Conservation (phyloP, 495 filamentous ascomycete species). For the Delitschia confertaspora region DNA sequence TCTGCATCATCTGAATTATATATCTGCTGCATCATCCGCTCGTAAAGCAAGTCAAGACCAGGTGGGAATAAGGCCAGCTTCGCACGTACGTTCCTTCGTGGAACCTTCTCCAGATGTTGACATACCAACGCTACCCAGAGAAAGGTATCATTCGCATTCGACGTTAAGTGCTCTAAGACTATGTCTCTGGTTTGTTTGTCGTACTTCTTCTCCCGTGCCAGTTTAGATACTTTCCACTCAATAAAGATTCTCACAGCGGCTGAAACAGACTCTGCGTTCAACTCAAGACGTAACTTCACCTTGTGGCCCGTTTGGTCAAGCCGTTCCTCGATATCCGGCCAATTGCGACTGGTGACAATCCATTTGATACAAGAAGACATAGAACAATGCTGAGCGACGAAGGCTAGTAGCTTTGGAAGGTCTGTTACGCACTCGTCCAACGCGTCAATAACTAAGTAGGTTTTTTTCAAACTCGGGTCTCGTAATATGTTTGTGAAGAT, state of each 20-base stretch:
- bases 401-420: conserved; percentile 7
- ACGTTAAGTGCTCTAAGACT: conserved; percentile 7
- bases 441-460: conserved; percentile 7
- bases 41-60: conserved; percentile 31
- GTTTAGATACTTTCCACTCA: background rate
- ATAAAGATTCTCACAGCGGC: conserved; percentile 4
- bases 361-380: conserved; percentile 9
- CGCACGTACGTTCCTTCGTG: background rate
- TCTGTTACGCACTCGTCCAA: conserved; percentile 8
- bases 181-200: conserved; percentile 7
- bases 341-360: conserved; percentile 11
- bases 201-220: conserved; percentile 21
- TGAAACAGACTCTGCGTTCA: conserved; percentile 8
- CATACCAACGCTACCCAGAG: conserved; percentile 24
- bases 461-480: conserved; percentile 5
- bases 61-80: conserved; percentile 25
- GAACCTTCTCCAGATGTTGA: conserved; percentile 14
- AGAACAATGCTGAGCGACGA: conserved; percentile 4
- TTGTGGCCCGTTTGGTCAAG: conserved; percentile 2
- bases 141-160: conserved; percentile 26
- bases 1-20: conserved; percentile 25
- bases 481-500: conserved; percentile 8
- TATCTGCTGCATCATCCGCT: conserved; percentile 32
- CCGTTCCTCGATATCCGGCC: conserved; percentile 6
- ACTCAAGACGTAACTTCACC: conserved; percentile 8